phyloP scores from a whole-genome alignment of 176 grass and related monocot species.

The Eleusine coracana region DNA sequence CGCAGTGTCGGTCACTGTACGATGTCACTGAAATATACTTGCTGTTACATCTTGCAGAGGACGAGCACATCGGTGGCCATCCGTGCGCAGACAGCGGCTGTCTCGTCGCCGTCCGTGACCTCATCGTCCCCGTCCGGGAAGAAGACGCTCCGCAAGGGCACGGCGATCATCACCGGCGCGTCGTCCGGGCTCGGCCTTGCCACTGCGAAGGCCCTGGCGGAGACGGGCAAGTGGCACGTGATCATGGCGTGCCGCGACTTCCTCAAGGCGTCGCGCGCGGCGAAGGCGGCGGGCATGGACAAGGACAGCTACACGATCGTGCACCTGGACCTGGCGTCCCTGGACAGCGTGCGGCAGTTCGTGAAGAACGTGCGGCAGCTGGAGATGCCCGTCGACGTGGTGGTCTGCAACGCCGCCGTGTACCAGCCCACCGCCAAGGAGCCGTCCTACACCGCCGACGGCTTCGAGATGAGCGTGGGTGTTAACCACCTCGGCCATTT shows the following conservation, averaged over 20 bases:
- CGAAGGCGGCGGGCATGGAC: conserved; percentile 84
- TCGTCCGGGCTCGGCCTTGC: conserved; percentile 92
- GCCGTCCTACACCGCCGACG: conserved; percentile 85
- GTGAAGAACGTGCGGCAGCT: conserved; percentile 59
- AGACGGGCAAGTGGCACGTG: conserved; percentile 86
- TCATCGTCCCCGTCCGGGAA: conserved; percentile 53
- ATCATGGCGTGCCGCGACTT: conserved; percentile 99
- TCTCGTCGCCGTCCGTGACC: conserved; percentile 55
- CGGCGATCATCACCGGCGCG: conserved; percentile 82
- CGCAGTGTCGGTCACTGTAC: not conserved
- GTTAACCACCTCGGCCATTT: conserved; percentile 98
- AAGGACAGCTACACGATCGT: conserved; percentile 78
- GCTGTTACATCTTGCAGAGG: conserved; percentile 46
- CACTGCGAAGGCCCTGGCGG: conserved; percentile 90
- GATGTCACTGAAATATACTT: not conserved
- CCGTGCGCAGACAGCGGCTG: conserved; percentile 67
- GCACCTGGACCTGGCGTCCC: conserved; percentile 92
- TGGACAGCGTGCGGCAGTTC: conserved; percentile 94
- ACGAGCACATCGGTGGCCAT: conserved; percentile 51
- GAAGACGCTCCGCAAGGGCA: conserved; percentile 94
- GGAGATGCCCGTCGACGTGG: conserved; percentile 77
- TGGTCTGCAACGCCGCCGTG: conserved; percentile 96
- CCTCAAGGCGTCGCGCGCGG: conserved; percentile 82
- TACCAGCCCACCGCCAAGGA: conserved; percentile 96
- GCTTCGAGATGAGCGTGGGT: conserved; percentile 97